These are phyloP conservation scores for Fagopyrum tataricum DNA, from an alignment of 148 eudicot species.

Conservation along the genomic window DNA sequence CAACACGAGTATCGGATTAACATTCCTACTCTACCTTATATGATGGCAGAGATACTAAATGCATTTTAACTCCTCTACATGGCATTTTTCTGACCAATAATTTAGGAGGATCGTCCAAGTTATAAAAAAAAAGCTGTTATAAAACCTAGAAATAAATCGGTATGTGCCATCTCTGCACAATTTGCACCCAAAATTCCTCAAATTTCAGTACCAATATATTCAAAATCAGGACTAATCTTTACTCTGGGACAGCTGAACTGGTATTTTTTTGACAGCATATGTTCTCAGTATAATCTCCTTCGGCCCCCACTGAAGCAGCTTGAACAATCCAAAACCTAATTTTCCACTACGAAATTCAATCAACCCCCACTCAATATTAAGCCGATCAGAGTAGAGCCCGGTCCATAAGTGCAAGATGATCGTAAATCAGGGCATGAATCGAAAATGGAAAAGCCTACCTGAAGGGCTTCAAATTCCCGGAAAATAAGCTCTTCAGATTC, in stretches of 20 bases:
- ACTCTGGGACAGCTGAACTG: background rate
- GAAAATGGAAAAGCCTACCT: constrained; percentile 31
- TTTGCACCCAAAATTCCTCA: background rate
- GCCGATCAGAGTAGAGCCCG: background rate
- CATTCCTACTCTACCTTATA: background rate
- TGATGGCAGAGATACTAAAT: background rate
- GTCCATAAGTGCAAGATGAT: background rate
- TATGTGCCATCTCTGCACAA: background rate
- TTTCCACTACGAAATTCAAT: background rate
- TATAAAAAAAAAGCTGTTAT: background rate
- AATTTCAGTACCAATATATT: background rate
- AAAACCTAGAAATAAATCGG: background rate
- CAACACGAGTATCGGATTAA: background rate
- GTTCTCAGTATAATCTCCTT: background rate
- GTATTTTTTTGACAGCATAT: background rate
- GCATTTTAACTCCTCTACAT: background rate
- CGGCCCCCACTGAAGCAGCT: background rate
- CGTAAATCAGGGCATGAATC: background rate
- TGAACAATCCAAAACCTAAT: background rate
- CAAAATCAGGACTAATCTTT: background rate
- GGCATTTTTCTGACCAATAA: background rate
- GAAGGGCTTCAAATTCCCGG: constrained; percentile 52
- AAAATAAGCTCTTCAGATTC: constrained; percentile 25
- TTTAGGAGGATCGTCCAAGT: background rate
- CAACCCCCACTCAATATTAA: background rate